Evolutionary conservation across 805 yeast species (phyloP), one percentile per base, ranked within the genome.

Genomic region (Starmerella bombicola): DNA sequence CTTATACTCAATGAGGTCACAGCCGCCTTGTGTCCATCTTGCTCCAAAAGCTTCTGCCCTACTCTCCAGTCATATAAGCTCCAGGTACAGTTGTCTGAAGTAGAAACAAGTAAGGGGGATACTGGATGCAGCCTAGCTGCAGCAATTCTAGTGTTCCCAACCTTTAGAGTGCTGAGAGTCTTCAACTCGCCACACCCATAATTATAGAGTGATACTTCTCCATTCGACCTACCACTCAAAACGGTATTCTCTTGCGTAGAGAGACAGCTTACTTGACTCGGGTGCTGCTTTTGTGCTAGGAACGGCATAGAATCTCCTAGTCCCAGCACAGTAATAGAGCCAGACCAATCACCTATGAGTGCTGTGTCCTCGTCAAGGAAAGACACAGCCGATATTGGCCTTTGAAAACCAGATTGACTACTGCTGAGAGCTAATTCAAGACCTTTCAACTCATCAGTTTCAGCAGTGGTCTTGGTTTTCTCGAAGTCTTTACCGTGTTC

Each of bases 71-170:
- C 95, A 94, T 94, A 86, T 3, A 83, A 57, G 45, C 83, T 70
- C 95, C 95, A 88, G 0, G 95, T 82, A 48, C 67, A 68, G 59
- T 88, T 96, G 53, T 70, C 78, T 0, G 95, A 85, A 0, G 93
- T 79, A 9, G 82, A 69, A 0, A 76, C 80, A 1, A 80, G 47
- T 49, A 57, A 72, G 2, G 58, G 48, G 1, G 76, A 75, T 3
- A 62, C 50, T 1, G 93, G 93, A 58, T 85, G 93, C 46, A 74
- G 71, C 26, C 70, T 69, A 0, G 77, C 59, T 15, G 70, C 64
- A 1, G 79, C 68, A 0, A 85, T 41, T 5, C 46, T 41, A 3
- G 23, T 25, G 3, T 5, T 9, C 15, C 38, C 43, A 16, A 37
- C 46, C 3, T 6, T 10, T 3, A 38, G 9, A 8, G 17, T 3